Conservation (phyloP, 495 filamentous ascomycete species). For the Oidiodendron maius region DNA sequence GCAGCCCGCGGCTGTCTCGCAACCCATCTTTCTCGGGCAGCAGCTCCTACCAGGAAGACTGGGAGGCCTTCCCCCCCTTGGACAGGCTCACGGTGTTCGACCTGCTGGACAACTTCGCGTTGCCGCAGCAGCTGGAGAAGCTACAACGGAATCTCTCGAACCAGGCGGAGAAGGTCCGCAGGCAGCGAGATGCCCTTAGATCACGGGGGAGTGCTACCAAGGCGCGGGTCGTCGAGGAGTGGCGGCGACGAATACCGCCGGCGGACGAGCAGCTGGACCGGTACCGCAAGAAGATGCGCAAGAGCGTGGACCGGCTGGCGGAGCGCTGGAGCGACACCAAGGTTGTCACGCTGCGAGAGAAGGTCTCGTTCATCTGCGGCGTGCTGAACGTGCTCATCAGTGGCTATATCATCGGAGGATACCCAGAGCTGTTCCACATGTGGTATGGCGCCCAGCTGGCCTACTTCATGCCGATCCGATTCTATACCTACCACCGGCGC, state of each 20-base stretch:
- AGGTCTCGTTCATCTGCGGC: slow-evolving; percentile 90
- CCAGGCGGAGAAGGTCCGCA: slow-evolving; percentile 80
- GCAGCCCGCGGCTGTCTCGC: slow-evolving; percentile 56
- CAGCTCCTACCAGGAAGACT: slow-evolving; percentile 80
- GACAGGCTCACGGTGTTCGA: slow-evolving; percentile 91
- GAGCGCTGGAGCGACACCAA: slow-evolving; percentile 84
- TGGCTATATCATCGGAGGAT: slow-evolving; percentile 85
- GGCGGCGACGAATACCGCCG: slow-evolving; percentile 72
- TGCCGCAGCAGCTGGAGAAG: slow-evolving; percentile 83
- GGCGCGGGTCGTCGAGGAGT: slow-evolving; percentile 81
- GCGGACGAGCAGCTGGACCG: slow-evolving; percentile 90
- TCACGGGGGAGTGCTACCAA: slow-evolving; percentile 17
- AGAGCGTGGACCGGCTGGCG: slow-evolving; percentile 79
- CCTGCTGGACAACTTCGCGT: slow-evolving; percentile 85
- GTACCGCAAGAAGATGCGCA: slow-evolving; percentile 80
- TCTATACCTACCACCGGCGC: slow-evolving; percentile 78
- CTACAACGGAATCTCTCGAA: slow-evolving; percentile 70
- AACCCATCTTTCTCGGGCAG: slow-evolving; percentile 70
- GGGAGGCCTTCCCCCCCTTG: slow-evolving; percentile 79
- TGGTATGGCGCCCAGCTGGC: slow-evolving; percentile 85
- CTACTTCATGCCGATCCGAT: slow-evolving; percentile 96
- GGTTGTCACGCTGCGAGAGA: slow-evolving; percentile 83
- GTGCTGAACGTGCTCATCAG: slow-evolving; percentile 96
- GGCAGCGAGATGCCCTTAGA: slow-evolving; percentile 59
- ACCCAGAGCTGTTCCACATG: slow-evolving; percentile 77